These are phyloP conservation scores for Trichoderma lentiforme DNA, from an alignment of 2,329 filamentous ascomycete genomes.

Conservation along the genomic window DNA sequence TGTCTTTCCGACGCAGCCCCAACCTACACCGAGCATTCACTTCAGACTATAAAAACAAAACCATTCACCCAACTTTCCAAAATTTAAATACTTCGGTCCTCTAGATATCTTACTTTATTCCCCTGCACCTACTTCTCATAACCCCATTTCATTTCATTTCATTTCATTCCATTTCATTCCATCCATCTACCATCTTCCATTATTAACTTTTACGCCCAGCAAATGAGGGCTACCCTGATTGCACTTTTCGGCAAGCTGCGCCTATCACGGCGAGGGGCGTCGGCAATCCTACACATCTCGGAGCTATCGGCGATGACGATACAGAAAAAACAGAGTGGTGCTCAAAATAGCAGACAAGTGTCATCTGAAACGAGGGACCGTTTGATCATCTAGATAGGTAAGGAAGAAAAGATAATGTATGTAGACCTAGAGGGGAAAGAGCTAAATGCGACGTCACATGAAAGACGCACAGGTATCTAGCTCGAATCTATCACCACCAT, in stretches of 20 bases:
- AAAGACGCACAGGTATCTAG: background rate
- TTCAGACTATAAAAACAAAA: background rate
- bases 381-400: background rate
- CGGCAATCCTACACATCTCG: background rate
- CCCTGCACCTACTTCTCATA: background rate
- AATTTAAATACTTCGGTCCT: background rate
- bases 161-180: background rate
- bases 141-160: too few species aligned
- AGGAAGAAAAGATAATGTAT: background rate
- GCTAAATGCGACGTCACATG: background rate
- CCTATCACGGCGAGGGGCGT: background rate
- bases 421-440: background rate
- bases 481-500: background rate
- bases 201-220: background rate
- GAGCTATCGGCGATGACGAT: background rate
- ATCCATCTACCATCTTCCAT: background rate
- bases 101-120: background rate
- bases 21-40: background rate
- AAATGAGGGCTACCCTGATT: background rate
- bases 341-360: background rate
- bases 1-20: background rate
- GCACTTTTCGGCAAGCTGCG: background rate
- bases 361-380: background rate
- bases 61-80: background rate
- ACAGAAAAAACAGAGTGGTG: background rate